phyloP scores from a whole-genome alignment of 768 basidiomycete species.

The Nidularia sp. region DNA sequence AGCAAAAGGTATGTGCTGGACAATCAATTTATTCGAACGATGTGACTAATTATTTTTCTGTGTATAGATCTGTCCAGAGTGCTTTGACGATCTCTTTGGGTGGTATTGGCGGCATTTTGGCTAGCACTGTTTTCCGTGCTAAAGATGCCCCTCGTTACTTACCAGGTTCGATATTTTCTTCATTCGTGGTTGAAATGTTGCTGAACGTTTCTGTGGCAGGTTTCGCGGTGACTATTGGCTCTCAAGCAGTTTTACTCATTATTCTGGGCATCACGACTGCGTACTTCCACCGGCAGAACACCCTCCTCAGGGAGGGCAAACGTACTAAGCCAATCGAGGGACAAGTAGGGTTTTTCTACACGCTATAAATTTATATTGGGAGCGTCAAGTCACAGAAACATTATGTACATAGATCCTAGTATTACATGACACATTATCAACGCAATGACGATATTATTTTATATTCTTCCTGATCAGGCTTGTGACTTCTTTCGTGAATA shows the following conservation, averaged over 20 bases:
- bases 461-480: too few species aligned
- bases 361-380: slow-evolving; percentile 22
- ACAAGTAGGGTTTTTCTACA: slow-evolving; percentile 32
- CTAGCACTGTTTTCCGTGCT: slow-evolving; percentile 35
- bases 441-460: too few species aligned
- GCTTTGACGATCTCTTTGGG: slow-evolving; percentile 38
- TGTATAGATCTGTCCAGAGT: slow-evolving; percentile 25
- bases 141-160: slow-evolving; percentile 39
- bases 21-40: not conserved
- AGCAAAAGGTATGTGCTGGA: slow-evolving; percentile 32
- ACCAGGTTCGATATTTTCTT: slow-evolving; percentile 24
- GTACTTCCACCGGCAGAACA: slow-evolving; percentile 33
- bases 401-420: too few species aligned
- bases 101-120: slow-evolving; percentile 39
- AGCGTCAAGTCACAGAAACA: too few species aligned
- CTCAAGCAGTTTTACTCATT: slow-evolving; percentile 32
- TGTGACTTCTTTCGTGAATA: too few species aligned
- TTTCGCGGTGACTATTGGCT: slow-evolving; percentile 33
- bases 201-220: slow-evolving; percentile 14
- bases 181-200: not conserved
- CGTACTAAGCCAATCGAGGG: slow-evolving; percentile 27
- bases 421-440: too few species aligned
- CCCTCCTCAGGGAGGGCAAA: slow-evolving; percentile 26
- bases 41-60: not conserved
- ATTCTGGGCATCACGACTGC: slow-evolving; percentile 25